These are phyloP conservation scores for Thymus mandschuricus DNA, from an alignment of 257 asterid genomes.

Conservation along the genomic window DNA sequence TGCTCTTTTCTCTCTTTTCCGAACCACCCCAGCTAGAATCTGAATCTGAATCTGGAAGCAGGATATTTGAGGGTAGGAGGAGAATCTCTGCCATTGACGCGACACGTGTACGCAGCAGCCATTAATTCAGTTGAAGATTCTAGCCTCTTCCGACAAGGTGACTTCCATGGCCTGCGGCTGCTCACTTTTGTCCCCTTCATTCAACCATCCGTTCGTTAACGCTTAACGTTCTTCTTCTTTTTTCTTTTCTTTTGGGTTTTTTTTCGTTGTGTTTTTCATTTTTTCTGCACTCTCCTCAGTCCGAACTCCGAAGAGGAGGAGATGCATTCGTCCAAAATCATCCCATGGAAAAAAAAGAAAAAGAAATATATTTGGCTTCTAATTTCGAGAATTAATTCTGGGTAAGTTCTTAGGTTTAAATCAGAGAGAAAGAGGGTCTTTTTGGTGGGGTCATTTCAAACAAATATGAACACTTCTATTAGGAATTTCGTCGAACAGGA, in stretches of 20 bases:
- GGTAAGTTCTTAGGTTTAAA: neutral
- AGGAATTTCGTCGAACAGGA: constrained; percentile 10
- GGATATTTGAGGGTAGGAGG: neutral
- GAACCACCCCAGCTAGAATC: neutral
- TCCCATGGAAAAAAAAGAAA: too few species aligned
- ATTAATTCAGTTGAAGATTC: neutral
- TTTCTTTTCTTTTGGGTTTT: too few species aligned
- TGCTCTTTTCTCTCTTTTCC: neutral
- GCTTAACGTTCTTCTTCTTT: neutral
- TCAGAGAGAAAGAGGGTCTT: too few species aligned
- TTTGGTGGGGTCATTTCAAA: too few species aligned
- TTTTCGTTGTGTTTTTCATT: neutral
- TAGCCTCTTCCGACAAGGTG: constrained; percentile 5
- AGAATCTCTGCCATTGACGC: neutral
- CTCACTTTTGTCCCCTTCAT: too few species aligned
- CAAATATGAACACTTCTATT: neutral
- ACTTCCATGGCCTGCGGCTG: neutral
- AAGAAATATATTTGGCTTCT: too few species aligned
- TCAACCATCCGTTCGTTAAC: too few species aligned
- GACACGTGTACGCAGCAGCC: neutral
- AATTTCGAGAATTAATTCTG: too few species aligned
- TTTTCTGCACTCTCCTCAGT: too few species aligned
- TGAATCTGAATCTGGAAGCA: neutral
- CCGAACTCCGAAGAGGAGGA: too few species aligned
- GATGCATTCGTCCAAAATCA: too few species aligned